Evolutionary conservation across 805 yeast species (phyloP), one percentile per base, ranked within the genome.

Genomic region (Lachancea waltii): DNA sequence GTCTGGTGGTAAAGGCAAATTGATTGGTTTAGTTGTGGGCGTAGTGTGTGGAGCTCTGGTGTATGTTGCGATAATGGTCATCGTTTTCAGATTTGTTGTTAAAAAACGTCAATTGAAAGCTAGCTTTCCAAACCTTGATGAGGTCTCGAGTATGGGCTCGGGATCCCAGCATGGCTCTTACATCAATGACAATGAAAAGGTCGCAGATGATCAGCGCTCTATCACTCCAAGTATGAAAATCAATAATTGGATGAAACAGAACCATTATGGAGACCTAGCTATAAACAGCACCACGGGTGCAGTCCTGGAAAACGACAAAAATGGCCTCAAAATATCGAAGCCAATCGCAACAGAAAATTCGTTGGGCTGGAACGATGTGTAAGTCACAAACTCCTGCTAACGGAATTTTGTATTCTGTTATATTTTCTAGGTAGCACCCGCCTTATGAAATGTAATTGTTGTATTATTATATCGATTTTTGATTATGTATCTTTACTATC

Each of bases 21-120:
- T 85, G 17, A 80, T 83, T 18, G 95, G 95, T 25, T 74, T 87
- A 37, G 79, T 90, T 10, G 70, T 85, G 28, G 96, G 97, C 33
- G 78, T 94, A 5, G 78, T 85, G 21, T 77, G 75, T 10, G 97
- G 96, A 38, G 80, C 85, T 32, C 65, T 73, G 6, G 64, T 75
- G 7, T 83, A 84, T 56, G 73, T 84, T 53, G 67, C 75, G 0
- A 62, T 75, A 15, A 71, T 86, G 68, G 65, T 77, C 39, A 53
- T 78, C 27, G 64, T 75, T 46, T 72, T 74, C 54, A 70, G 72
- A 54, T 64, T 66, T 47, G 75, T 67, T 60, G 70, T 70, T 48
- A 56, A 61, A 46, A 69, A 67, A 46, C 45, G 47, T 24, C 48
- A 45, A 30, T 44, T 43, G 32, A 46, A 38, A 28, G 35, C 43